Percentiles rank a stretch among this genome's conserved stretches.
These are phyloP conservation scores for Leptoxyphium fumago DNA, from an alignment of 2,329 filamentous ascomycete species.

Conservation along the genomic window DNA sequence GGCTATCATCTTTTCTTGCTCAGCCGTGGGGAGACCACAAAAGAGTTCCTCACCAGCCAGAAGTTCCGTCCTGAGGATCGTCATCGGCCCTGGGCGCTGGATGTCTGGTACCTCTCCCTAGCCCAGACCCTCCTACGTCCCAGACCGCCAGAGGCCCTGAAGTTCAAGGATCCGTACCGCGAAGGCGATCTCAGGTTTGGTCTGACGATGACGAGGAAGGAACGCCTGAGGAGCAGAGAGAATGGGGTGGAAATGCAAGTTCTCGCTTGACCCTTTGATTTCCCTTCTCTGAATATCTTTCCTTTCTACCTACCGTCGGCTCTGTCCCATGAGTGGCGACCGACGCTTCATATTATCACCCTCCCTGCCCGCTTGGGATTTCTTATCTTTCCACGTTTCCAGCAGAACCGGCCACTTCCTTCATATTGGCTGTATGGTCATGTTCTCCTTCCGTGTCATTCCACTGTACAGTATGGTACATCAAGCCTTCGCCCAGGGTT, in stretches of 20 bases:
- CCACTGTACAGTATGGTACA: no score
- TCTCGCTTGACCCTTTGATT: background rate
- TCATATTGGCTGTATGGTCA: no score
- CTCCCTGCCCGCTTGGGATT: no score
- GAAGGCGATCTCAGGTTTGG: constrained; percentile 78
- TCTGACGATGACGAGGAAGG: constrained; percentile 13
- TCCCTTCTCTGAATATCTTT: no score
- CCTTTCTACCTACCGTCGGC: no score
- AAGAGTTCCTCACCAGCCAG: constrained; percentile 90
- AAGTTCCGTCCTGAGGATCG: constrained; percentile 89
- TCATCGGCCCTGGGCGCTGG: constrained; percentile 79
- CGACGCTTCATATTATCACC: no score
- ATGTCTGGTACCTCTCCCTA: constrained; percentile 62
- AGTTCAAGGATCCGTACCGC: constrained; percentile 64
- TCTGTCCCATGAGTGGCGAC: no score
- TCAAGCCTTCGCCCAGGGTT: no score
- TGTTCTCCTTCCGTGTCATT: no score
- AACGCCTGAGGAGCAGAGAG: constrained; percentile 19
- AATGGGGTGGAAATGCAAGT: constrained; percentile 55
- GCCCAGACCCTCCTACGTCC: constrained; percentile 68
- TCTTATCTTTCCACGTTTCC: no score
- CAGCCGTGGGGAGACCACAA: constrained; percentile 80
- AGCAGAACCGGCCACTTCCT: no score
- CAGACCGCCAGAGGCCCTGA: constrained; percentile 73
- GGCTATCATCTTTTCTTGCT: constrained; percentile 87